phyloP scores from a whole-genome alignment of 345 rosid genomes.

The thale cress (Arabidopsis thaliana) region TAIR10.1 NC_003070.9:12056501-12057000 shows the following conservation, averaged over 20 bases:
- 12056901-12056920: constrained; percentile 39
- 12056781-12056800: constrained; percentile 1
- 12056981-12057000: constrained; percentile 47
- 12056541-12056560: constrained; percentile 25
- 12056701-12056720: background rate
- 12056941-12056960: constrained; percentile 40
- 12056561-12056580: constrained; percentile 42
- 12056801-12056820: constrained; percentile 26
- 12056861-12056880: constrained; percentile 30
- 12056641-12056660: constrained; percentile 37
- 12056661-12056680: background rate
- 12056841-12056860: background rate
- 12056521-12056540: background rate
- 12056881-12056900: constrained; percentile 36
- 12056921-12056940: constrained; percentile 35
- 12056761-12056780: constrained; percentile 18
- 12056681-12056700: background rate
- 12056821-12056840: constrained; percentile 5
- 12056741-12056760: background rate
- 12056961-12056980: constrained; percentile 49
- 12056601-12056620: constrained; percentile 39
- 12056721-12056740: constrained; percentile 18
- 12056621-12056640: constrained; percentile 29
- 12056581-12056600: constrained; percentile 43
- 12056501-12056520: background rate